A percentile compares a stretch with the other conserved stretches of the same genome.
Evolutionary conservation across 116 monocot species (phyloP).

Genomic region (Posidonia oceanica): DNA sequence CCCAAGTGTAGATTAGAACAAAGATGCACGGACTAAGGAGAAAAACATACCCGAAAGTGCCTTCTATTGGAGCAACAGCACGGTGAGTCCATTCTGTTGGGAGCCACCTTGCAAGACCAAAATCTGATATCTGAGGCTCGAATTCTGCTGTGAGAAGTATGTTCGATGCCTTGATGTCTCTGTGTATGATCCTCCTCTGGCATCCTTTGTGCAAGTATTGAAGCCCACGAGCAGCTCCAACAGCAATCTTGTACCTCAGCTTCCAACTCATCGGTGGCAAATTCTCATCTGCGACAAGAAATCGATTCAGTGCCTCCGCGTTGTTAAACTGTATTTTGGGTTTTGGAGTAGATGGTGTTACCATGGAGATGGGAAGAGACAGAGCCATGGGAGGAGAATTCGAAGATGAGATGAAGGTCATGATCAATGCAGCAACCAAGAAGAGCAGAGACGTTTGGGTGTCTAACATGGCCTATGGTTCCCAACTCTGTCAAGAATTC

Average conservation of each 20-base stretch:
- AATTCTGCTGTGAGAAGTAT: slow-evolving; percentile 52
- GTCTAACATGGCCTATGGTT: slow-evolving; percentile 55
- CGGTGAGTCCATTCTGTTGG: slow-evolving; percentile 58
- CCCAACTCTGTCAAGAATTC: slow-evolving; percentile 76
- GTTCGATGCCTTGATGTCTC: slow-evolving; percentile 86
- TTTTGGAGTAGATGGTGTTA: background rate
- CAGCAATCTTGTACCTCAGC: slow-evolving; percentile 39
- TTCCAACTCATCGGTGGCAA: slow-evolving; percentile 45
- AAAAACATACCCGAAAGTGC: slow-evolving; percentile 64
- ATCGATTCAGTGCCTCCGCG: background rate
- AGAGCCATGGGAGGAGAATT: slow-evolving; percentile 28
- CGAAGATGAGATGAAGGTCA: slow-evolving; percentile 54
- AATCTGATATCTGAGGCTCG: slow-evolving; percentile 83
- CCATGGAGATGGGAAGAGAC: slow-evolving; percentile 33
- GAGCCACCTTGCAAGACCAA: slow-evolving; percentile 80
- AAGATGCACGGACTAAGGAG: background rate
- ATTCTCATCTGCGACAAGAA: slow-evolving; percentile 26
- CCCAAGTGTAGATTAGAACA: background rate
- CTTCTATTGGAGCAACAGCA: slow-evolving; percentile 63
- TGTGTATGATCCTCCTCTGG: slow-evolving; percentile 74
- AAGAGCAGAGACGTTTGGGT: slow-evolving; percentile 48
- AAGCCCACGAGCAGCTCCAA: slow-evolving; percentile 56
- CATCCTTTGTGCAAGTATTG: slow-evolving; percentile 73
- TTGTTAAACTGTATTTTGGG: background rate
- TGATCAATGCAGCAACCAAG: slow-evolving; percentile 64